Base-by-base conservation (phyloP, 2,329 filamentous ascomycete genomes). In the Truncatella angustata region DNA sequence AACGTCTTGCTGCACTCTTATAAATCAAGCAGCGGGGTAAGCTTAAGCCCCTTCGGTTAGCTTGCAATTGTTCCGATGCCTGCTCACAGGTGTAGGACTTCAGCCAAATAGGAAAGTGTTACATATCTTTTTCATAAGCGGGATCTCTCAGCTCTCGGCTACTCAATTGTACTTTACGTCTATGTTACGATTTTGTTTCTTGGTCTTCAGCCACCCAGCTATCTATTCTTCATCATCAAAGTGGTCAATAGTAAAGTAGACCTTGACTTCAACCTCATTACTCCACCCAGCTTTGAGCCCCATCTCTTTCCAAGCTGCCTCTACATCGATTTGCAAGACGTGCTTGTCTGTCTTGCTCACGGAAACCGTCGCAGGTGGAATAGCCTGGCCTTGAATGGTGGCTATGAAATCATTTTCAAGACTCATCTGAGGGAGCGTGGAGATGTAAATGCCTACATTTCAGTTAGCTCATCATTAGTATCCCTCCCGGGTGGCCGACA, bases 251-350 rank as follows among this genome's bases (percentile, higher is more conserved):
- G 68, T 67, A 44, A 82, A 76, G 51, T 74, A 86, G 4, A 91
- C 68, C 65, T 86, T 85, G 37, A 95, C 73, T 55, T 82, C 77
- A 34, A 91, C 79, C 67, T 95, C 89, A 66, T 96, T 96, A 58
- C 84, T 87, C 86, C 89, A 95, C 6, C 87, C 84, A 34, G 82
- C 79, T 53, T 84, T 73, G 51, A 94, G 74, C 0, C 78, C 80
- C 74, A 91, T 79, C 61, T 89, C 83, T 42, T 80, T 79, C 91
- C 91, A 97, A 1, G 93, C 93, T 26, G 72, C 76, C 58, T 84
- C 80, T 11, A 90, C 69, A 73, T 97, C 90, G 51, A 97, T 80
- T 58, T 90, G 85, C 28, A 97, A 69, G 6, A 97, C 80, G 53
- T 77, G 75, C 0, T 68, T 60, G 53, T 82, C 73, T n/a, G 64